Conservation (phyloP, 305 asterid species). For the Fraxinus paxiana region DNA sequence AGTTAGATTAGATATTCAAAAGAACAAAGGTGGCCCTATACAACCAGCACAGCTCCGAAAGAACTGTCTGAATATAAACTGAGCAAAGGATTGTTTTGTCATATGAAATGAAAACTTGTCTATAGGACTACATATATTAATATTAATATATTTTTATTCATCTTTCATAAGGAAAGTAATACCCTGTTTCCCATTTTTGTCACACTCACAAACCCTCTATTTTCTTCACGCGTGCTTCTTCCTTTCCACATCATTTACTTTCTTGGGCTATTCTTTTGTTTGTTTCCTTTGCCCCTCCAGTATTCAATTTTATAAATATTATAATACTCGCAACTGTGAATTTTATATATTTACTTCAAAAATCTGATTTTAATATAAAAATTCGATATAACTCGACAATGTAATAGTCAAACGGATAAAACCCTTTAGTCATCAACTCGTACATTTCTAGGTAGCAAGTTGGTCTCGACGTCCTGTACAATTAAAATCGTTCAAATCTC, state of each 20-base stretch:
- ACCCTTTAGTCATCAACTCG: too few relatives aligned
- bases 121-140: neutral
- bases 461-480: too few relatives aligned
- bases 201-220: neutral
- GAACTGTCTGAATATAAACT: neutral
- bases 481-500: too few relatives aligned
- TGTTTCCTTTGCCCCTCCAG: neutral
- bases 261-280: neutral
- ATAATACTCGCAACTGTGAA: too few relatives aligned
- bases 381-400: neutral
- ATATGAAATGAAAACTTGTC: neutral
- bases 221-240: constrained; percentile 5
- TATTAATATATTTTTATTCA: too few relatives aligned
- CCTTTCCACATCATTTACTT: neutral
- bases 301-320: too few relatives aligned
- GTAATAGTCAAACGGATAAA: neutral
- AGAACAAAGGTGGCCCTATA: too few relatives aligned
- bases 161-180: neutral
- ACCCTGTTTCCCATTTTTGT: neutral
- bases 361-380: neutral
- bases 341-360: neutral
- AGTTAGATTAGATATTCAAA: neutral
- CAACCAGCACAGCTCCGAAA: too few relatives aligned
- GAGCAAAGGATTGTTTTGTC: neutral
- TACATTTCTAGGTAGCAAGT: too few relatives aligned